These are phyloP conservation scores for Phytomonas serpens DNA, from an alignment of 208 protist species.

Conservation along the genomic window DNA sequence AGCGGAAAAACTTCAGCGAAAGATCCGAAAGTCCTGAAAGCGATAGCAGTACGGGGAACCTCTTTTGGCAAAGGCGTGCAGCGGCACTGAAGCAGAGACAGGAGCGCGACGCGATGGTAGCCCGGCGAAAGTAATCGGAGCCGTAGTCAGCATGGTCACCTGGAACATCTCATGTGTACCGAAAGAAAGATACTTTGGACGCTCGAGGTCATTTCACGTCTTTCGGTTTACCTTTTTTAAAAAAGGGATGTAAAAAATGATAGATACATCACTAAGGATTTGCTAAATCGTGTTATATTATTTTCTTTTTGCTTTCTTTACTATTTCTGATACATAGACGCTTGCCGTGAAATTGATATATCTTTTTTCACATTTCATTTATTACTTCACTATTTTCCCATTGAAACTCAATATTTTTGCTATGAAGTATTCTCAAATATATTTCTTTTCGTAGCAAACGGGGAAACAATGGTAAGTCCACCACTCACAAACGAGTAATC, in stretches of 20 bases:
- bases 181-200: too few relatives aligned
- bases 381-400: neutral
- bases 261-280: neutral
- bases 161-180: neutral
- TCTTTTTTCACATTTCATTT: neutral
- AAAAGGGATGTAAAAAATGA: neutral
- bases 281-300: neutral
- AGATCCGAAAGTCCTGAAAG: constrained; percentile 14
- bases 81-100: constrained; percentile 19
- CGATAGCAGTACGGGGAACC: constrained; percentile 27
- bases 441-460: neutral
- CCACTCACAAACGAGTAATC: neutral
- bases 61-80: constrained; percentile 23
- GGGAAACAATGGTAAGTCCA: neutral
- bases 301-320: neutral
- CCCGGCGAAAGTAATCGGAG: neutral
- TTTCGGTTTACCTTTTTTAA: neutral
- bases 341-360: neutral
- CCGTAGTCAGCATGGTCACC: neutral
- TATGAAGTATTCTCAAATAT: neutral
- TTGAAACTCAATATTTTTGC: neutral
- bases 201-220: neutral
- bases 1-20: neutral
- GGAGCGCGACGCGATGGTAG: constrained; percentile 8
- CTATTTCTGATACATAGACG: neutral